These are phyloP conservation scores for Sphagnum fallax DNA, from an alignment of 228 moss, liverwort and hornwort species.

Conservation along the genomic window DNA sequence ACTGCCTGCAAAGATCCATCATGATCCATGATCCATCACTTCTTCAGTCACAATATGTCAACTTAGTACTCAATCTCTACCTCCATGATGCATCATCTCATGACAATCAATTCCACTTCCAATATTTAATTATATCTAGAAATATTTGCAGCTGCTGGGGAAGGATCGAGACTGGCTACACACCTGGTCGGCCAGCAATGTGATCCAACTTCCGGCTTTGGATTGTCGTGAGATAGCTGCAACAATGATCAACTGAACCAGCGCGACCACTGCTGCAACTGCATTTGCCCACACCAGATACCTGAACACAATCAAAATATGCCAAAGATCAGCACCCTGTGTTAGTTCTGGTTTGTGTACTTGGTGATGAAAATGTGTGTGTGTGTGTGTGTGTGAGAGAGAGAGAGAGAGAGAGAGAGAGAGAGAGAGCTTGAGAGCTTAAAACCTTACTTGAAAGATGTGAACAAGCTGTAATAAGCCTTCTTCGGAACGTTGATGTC, in stretches of 20 bases:
- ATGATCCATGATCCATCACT: background rate
- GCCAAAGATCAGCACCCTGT: background rate
- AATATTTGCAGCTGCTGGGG: background rate
- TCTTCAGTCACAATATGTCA: too few species aligned
- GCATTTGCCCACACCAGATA: constrained; percentile 11
- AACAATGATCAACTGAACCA: background rate
- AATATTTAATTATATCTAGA: background rate
- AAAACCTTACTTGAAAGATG: constrained; percentile 5
- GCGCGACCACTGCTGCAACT: constrained; percentile 6
- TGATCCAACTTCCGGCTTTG: constrained; percentile 3
- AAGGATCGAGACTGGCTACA: background rate
- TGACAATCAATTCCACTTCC: background rate
- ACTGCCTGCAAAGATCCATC: background rate
- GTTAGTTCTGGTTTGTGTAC: background rate
- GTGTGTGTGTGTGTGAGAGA: background rate
- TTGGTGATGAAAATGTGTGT: background rate
- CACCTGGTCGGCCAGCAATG: constrained; percentile 9
- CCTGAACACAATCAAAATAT: background rate
- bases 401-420: background rate
- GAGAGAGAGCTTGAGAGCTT: background rate
- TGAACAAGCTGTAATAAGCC: constrained; percentile 7
- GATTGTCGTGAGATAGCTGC: background rate
- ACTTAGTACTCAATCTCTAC: too few species aligned
- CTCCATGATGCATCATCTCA: too few species aligned
- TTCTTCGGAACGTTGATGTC: background rate